These are phyloP conservation scores for Cyphellophora attinorum DNA, from an alignment of 2,329 filamentous ascomycete species.

Conservation along the genomic window DNA sequence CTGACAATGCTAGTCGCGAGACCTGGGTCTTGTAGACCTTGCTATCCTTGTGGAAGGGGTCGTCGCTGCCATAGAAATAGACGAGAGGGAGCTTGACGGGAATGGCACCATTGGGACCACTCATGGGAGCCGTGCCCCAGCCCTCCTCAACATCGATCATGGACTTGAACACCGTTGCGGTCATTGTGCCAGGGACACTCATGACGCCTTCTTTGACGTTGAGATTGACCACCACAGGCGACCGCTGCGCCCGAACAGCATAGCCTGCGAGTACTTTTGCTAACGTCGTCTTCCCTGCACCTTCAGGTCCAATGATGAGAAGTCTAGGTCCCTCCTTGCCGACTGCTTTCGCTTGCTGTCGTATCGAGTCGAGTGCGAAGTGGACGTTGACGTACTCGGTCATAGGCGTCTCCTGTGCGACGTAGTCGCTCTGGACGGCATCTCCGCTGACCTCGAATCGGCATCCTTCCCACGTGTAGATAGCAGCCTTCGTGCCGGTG, in stretches of 20 bases:
- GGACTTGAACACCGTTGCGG: conserved; percentile 75
- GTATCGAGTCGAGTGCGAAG: conserved; percentile 67
- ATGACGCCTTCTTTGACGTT: conserved; percentile 75
- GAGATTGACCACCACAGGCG: conserved; percentile 75
- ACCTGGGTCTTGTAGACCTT: conserved; percentile 64
- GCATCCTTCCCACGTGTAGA: conserved; percentile 89
- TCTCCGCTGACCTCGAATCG: conserved; percentile 65
- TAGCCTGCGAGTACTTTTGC: conserved; percentile 70
- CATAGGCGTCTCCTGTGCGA: conserved; percentile 71
- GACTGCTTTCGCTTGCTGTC: conserved; percentile 48
- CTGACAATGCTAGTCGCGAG: conserved; percentile 67
- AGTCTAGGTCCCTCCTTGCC: conserved; percentile 63
- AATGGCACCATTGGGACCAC: conserved; percentile 67
- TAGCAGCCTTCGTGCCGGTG: conserved; percentile 70
- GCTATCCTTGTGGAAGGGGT: conserved; percentile 58
- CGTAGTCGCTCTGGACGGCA: conserved; percentile 55
- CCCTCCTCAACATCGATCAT: conserved; percentile 81
- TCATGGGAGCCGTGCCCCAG: conserved; percentile 85
- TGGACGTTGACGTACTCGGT: conserved; percentile 76
- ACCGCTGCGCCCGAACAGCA: conserved; percentile 61
- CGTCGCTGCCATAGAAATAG: conserved; percentile 64
- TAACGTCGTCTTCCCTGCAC: conserved; percentile 74
- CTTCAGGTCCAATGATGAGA: conserved; percentile 68
- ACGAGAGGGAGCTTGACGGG: conserved; percentile 88
- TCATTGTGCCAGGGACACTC: conserved; percentile 69